Evolutionary conservation across 1,284 basidiomycete genomes (phyloP).

Genomic region (Heterobasidion parviporum): DNA sequence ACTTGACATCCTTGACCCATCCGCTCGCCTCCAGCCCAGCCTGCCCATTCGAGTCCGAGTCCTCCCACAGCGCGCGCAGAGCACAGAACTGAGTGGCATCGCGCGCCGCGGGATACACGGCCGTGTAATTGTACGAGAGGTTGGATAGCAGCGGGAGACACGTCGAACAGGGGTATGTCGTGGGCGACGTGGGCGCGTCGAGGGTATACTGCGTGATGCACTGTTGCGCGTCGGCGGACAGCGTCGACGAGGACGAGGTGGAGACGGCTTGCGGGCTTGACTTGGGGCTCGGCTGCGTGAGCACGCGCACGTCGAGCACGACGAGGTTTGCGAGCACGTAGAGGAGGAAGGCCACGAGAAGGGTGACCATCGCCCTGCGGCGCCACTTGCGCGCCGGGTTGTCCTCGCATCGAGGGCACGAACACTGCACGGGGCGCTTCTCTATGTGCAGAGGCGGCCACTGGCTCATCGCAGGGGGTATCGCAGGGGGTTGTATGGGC

Average conservation of each 20-base stretch:
- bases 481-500: conserved; percentile 19
- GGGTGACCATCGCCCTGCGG: conserved; percentile 19
- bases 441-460: conserved; percentile 34
- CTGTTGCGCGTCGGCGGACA: conserved; percentile 32
- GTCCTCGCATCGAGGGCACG: conserved; percentile 19
- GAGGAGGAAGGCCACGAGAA: conserved; percentile 32
- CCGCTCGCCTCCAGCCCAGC: conserved; percentile 30
- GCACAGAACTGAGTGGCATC: conserved; percentile 40
- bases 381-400: conserved; percentile 20
- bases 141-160: conserved; percentile 34
- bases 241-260: conserved; percentile 14
- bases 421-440: conserved; percentile 17
- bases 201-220: conserved; percentile 40
- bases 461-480: conserved; percentile 18
- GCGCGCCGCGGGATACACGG: conserved; percentile 19
- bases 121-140: conserved; percentile 28
- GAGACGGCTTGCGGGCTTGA: conserved; percentile 5
- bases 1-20: conserved; percentile 38
- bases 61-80: conserved; percentile 39
- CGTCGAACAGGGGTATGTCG: conserved; percentile 38
- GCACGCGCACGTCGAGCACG: conserved; percentile 31
- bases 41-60: conserved; percentile 30
- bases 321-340: conserved; percentile 33
- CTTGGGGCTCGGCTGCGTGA: conserved; percentile 8
- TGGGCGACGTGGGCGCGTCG: conserved; percentile 35